Base-by-base conservation (phyloP, 257 asterid species). In the Solanum chmielewskii region DNA sequence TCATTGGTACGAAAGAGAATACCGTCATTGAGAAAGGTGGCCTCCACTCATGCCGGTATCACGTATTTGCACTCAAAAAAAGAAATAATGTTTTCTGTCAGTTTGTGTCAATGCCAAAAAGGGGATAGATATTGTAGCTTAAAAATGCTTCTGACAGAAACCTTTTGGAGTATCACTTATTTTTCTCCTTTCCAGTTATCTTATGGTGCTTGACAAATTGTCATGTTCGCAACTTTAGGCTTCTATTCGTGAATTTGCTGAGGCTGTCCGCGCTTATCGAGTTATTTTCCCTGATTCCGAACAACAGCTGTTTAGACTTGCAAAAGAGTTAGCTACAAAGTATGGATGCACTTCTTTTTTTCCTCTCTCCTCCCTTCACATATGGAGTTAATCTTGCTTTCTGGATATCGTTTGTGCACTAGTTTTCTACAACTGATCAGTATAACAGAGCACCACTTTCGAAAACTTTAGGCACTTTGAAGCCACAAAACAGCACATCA, bases 231-330 rank as follows among this genome's bases (percentile, higher is more conserved):
- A 80, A 47, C 89, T 88, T 88, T 95, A 97, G 99, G 97, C 94
- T 89, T 94, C 98, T 69, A 92, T 94, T 91, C 95, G 89, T 89
- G 98, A 97, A 93, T 97, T 97, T 91, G 95, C 93, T 41, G 98
- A 96, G 93, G 99, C 99, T 87, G 90, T 95, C 86, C 98, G 98
- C 66, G 99, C 99, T 29, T 97, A 97, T 92, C 94, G 95, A 93
- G 94, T 91, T 84, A 95, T 97, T 91, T 96, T 97, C 89, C 92
- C 93, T 87, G 92, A 97, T 91, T 93, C 99, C 77, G 99, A 97
- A 70, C 92, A 92, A 85, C 96, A 95, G 88, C 96, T 96, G 90
- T 91, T 92, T 89, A 94, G 94, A 90, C 98, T 97, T 80, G 98
- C 98, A 68, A 89, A 92, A 89, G 94, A 93, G 88, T 95, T 96